Conservation (phyloP, 495 filamentous ascomycete species). For the Podospora didyma region DNA sequence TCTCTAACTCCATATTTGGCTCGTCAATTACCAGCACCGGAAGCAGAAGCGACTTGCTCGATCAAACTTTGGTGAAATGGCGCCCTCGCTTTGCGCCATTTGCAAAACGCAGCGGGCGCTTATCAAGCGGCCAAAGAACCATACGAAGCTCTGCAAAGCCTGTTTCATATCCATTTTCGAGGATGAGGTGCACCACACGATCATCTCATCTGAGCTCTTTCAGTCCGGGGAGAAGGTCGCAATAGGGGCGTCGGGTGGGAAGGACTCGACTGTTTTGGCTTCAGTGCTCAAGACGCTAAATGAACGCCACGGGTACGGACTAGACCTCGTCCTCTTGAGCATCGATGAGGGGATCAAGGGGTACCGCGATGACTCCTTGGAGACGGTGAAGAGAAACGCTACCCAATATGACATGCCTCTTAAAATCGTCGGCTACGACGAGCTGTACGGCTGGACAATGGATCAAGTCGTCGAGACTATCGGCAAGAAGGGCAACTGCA, state of each 20-base stretch:
- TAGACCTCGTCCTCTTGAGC: slow-evolving; percentile 80
- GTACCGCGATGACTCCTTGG: slow-evolving; percentile 90
- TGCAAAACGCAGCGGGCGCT: slow-evolving; percentile 76
- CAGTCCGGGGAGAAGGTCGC: slow-evolving; percentile 80
- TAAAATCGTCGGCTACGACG: slow-evolving; percentile 86
- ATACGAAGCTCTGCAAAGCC: slow-evolving; percentile 80
- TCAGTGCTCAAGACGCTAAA: slow-evolving; percentile 94
- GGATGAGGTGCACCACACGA: slow-evolving; percentile 89
- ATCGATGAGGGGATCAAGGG: slow-evolving; percentile 98
- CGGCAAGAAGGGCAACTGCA: slow-evolving; percentile 98
- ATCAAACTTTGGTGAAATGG: slow-evolving; percentile 32
- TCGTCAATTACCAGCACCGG: background rate
- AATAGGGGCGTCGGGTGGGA: slow-evolving; percentile 94
- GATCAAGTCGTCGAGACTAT: slow-evolving; percentile 94
- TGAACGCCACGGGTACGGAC: slow-evolving; percentile 79
- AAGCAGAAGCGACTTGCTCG: too few species aligned
- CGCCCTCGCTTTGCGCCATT: slow-evolving; percentile 59
- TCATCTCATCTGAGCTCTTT: slow-evolving; percentile 74
- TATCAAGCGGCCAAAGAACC: slow-evolving; percentile 90
- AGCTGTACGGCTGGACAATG: slow-evolving; percentile 99
- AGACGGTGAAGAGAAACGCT: slow-evolving; percentile 93
- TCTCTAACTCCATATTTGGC: too few species aligned
- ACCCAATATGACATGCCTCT: slow-evolving; percentile 85
- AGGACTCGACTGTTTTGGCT: slow-evolving; percentile 95
- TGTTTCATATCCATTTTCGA: slow-evolving; percentile 91